Evolutionary conservation across 192 early-diverging fungal genomes (phyloP), one percentile per base, ranked within the genome.

Genomic region (Funneliformis geosporum): DNA sequence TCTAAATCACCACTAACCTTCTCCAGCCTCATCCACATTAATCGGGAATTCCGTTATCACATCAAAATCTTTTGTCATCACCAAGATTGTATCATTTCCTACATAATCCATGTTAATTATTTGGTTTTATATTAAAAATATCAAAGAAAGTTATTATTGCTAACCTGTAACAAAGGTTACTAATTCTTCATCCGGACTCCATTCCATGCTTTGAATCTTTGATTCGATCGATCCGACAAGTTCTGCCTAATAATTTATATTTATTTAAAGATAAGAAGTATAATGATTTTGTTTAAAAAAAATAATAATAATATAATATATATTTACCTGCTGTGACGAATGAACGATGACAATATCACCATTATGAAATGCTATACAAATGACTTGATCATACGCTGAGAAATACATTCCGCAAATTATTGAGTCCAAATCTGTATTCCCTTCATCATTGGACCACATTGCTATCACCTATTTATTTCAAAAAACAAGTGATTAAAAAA

Each of bases 51-150:
- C 97, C 7, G 91, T 85, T 50, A 99, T 88, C 0, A 95, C 90
- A 73, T 99, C 94, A 88, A 95, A 97, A 76, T 96, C 94, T 77
- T 95, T 93, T 25, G 96, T 99, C 96, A 99, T 98, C 73, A 90
- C 89, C 71, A 95, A 66, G 25, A 95, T 83, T 10, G 89, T 92
- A 60, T 90, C 90, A 44, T 84, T 84, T 11, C 90, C 91, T 90
- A 77, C 16, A 50, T 33, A 33, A 33, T 2, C 2, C 33, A 33
- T 33, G 33, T 33, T 33, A 33, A 33, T 33, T 33, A 2, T 33
- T 33, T 2, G 33, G 33, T 33, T 33, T 33, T 33, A 33, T 33
- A 2, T 33, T 33, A 39, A 21, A 39, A 9, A 62, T 76, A 9
- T 25, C 4, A 21, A 25, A 33, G 33, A 33, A 33, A 2, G 33